A percentile compares a stretch with the other conserved stretches of the same genome.
These are phyloP conservation scores for Volvox reticuliferus DNA, from an alignment of 139 green algal genomes.

Conservation along the genomic window DNA sequence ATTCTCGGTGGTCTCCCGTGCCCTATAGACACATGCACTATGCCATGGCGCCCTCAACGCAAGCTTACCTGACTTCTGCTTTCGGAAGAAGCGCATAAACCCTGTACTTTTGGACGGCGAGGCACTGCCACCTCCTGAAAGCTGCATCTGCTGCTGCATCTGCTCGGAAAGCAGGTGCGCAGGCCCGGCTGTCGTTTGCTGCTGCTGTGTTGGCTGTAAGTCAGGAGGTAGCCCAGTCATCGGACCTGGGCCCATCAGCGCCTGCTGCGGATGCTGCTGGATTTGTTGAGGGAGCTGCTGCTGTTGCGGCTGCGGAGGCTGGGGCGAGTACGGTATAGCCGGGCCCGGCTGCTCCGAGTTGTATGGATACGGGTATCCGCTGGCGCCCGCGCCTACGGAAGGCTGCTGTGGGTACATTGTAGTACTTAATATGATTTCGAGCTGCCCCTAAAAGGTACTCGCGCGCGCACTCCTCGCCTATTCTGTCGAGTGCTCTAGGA, in stretches of 20 bases:
- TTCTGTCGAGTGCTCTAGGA: too few species aligned
- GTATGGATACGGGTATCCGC: neutral
- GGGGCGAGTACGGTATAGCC: neutral
- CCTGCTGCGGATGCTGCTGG: neutral
- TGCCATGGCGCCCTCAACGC: too few species aligned
- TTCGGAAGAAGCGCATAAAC: neutral
- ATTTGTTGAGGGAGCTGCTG: neutral
- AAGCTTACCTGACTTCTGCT: neutral
- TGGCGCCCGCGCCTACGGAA: neutral
- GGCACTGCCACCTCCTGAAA: neutral
- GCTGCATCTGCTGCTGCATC: slow-evolving; percentile 12
- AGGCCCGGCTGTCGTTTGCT: neutral
- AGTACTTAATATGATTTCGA: too few species aligned
- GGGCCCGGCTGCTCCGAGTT: neutral
- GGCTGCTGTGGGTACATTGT: neutral
- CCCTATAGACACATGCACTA: too few species aligned
- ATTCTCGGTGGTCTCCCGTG: too few species aligned
- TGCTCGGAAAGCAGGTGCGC: neutral
- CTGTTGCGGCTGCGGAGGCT: neutral
- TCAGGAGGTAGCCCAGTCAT: neutral
- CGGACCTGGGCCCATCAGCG: neutral
- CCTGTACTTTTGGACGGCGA: neutral
- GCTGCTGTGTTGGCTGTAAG: neutral
- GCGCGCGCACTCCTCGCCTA: too few species aligned
- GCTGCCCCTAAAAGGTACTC: too few species aligned